Conservation (phyloP, 768 basidiomycete genomes). For the Cystofilobasidium capitatum region DNA sequence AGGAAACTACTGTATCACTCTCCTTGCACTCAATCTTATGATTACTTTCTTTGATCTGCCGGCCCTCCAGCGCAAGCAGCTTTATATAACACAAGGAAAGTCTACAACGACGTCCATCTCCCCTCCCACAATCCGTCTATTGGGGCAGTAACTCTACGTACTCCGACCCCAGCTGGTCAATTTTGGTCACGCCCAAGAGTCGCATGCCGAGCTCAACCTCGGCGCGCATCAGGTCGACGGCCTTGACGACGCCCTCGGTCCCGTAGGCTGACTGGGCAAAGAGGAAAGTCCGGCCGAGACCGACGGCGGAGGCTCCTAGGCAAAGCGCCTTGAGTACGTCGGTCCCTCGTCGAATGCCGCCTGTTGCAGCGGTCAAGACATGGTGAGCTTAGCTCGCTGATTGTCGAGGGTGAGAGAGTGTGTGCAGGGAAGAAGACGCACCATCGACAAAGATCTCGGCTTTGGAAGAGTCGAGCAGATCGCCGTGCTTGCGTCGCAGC, state of each 20-base stretch:
- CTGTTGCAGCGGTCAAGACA: constrained; percentile 37
- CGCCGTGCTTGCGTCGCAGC: constrained; percentile 1
- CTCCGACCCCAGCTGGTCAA: constrained; percentile 61
- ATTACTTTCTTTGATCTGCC: too few species aligned
- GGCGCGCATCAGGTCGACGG: constrained; percentile 48
- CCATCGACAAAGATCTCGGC: constrained; percentile 11
- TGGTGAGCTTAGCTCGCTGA: too few species aligned
- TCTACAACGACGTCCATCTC: too few species aligned
- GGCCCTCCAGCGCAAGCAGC: too few species aligned
- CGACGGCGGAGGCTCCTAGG: constrained; percentile 37
- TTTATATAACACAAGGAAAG: too few species aligned
- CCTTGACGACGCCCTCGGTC: constrained; percentile 20
- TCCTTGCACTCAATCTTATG: too few species aligned
- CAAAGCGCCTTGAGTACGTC: constrained; percentile 41
- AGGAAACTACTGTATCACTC: too few species aligned
- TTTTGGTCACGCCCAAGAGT: constrained; percentile 56
- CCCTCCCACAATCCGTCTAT: neutral
- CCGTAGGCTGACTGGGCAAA: constrained; percentile 46
- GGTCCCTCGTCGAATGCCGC: constrained; percentile 47
- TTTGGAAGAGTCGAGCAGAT: constrained; percentile 3
- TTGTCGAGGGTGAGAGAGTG: neutral
- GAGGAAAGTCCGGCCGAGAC: constrained; percentile 52
- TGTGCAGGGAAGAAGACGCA: neutral
- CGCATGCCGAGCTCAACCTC: constrained; percentile 72
- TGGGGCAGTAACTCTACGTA: constrained; percentile 47